Evolutionary conservation across 23 red algal genomes (phyloP), one percentile per base, ranked within the genome.

Genomic region (Gracilaria caudata): DNA sequence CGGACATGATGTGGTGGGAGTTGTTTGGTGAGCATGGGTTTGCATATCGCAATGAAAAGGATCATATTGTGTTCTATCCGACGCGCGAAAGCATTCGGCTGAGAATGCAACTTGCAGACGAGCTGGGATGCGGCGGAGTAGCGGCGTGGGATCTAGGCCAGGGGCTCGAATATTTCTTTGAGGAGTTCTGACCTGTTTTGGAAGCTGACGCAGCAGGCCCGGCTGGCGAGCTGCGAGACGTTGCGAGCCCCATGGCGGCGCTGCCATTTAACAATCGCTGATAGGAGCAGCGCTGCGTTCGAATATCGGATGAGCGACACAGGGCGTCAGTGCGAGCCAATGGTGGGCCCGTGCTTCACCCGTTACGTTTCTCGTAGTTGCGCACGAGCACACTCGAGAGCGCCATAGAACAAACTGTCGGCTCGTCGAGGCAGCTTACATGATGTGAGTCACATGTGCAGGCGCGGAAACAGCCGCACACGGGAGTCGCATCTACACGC

Each of bases 111-210:
- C 13, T 86, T 17, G 82, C 63, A 2, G 66, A 75, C 23, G 43
- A 16, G 28, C 30, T 76, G 11, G 82, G 82, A 5, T 71, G 82
- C 38, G 82, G 66, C 0, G 82, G 82, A 14, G 68, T 86, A 3
- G 82, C 82, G 4, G 43, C 36, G 44, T 86, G 82, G 82, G 82
- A 86, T 13, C 38, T 86, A 45, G 66, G 82, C 17, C 82, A 86
- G 65, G 66, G 82, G 0, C 41, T 86, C 10, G 14, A 51, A 9
- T 40, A 76, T 66, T 76, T 86, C 58, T 86, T 86, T 45, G 82
- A 86, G 17, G 66, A 86, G 68, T 59, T 86, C 19, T 86, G 61
- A 65, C 28, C 20, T n/a, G n/a, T n/a, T n/a, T n/a, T n/a, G 38
- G 3, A 4, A 20, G 32, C 26, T 3, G 33, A 20, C 3, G n/a